These are phyloP conservation scores for Singerocomus rubriflavus DNA, from an alignment of 1,284 basidiomycete species.

Conservation along the genomic window DNA sequence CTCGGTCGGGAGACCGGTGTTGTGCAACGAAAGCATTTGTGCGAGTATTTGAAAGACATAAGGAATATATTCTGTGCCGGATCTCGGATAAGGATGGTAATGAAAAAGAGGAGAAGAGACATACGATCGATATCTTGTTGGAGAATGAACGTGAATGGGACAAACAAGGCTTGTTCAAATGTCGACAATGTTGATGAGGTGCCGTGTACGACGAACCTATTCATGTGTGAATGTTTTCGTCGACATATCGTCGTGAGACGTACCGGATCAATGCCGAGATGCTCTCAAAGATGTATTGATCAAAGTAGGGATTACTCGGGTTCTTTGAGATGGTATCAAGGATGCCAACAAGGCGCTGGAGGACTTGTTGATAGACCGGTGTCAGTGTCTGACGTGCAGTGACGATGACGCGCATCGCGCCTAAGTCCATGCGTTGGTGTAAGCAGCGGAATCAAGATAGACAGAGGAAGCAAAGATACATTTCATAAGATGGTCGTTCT, in stretches of 20 bases:
- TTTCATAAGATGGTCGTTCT: slow-evolving; percentile 98
- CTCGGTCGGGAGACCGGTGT: slow-evolving; percentile 62
- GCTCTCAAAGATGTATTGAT: slow-evolving; percentile 96
- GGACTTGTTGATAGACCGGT: slow-evolving; percentile 63
- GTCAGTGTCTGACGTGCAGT: slow-evolving; percentile 81
- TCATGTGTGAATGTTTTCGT: background rate
- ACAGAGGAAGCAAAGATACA: slow-evolving; percentile 52
- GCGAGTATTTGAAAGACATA: slow-evolving; percentile 97
- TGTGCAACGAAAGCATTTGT: slow-evolving; percentile 91
- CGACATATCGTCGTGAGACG: slow-evolving; percentile 7
- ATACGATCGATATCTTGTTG: slow-evolving; percentile 91
- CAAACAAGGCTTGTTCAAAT: slow-evolving; percentile 85
- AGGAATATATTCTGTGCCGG: slow-evolving; percentile 82
- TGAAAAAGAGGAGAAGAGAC: background rate
- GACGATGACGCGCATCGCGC: slow-evolving; percentile 90
- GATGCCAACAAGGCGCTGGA: slow-evolving; percentile 78
- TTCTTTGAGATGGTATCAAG: slow-evolving; percentile 90
- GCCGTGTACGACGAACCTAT: slow-evolving; percentile 77
- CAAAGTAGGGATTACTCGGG: slow-evolving; percentile 96
- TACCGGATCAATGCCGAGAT: slow-evolving; percentile 89
- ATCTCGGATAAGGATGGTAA: background rate
- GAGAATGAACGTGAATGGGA: slow-evolving; percentile 85
- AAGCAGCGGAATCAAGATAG: slow-evolving; percentile 1
- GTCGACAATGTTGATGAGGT: slow-evolving; percentile 62
- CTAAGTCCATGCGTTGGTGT: slow-evolving; percentile 39